Percentiles rank a stretch among this genome's conserved stretches.
These are phyloP conservation scores for Cutaneotrichosporon sp. DNA, from an alignment of 1,284 basidiomycete genomes.

Conservation along the genomic window DNA sequence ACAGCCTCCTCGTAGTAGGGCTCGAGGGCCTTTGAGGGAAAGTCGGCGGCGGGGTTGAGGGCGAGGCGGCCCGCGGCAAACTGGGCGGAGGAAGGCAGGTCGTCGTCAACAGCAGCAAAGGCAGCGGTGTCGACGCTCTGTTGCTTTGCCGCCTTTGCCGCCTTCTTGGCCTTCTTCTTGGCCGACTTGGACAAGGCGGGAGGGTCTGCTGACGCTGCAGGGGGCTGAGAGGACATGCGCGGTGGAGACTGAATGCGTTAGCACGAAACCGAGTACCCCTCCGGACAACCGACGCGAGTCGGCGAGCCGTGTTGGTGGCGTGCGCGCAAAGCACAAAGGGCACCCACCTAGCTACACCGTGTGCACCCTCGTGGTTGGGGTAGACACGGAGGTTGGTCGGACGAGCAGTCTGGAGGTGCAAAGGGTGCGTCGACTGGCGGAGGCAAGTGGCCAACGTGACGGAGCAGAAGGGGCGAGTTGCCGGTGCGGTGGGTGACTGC, in stretches of 20 bases:
- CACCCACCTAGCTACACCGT: conserved; percentile 30
- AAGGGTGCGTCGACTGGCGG: conserved; percentile 2
- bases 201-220: conserved; percentile 25
- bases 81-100: not conserved
- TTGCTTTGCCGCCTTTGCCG: conserved; percentile 33
- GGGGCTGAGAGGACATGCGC: conserved; percentile 42
- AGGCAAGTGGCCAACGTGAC: not conserved
- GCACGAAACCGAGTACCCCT: not conserved
- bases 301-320: not conserved
- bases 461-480: not conserved
- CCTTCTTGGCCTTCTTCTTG: conserved; percentile 53
- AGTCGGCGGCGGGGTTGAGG: conserved; percentile 10
- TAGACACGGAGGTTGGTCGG: conserved; percentile 14
- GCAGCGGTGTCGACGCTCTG: conserved; percentile 4
- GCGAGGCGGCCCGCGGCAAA: not conserved
- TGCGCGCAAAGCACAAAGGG: conserved; percentile 2
- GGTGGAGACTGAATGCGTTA: conserved; percentile 23
- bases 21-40: conserved; percentile 1
- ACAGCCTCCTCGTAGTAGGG: conserved; percentile 17
- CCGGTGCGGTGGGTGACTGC: not conserved
- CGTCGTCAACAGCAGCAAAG: conserved; percentile 1
- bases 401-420: not conserved
- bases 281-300: not conserved
- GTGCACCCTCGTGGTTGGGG: conserved; percentile 29
- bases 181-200: conserved; percentile 50